A percentile compares a stretch with the other conserved stretches of the same genome.
Conservation (phyloP, 306 rosid genomes). For the Luffa acutangula region DNA sequence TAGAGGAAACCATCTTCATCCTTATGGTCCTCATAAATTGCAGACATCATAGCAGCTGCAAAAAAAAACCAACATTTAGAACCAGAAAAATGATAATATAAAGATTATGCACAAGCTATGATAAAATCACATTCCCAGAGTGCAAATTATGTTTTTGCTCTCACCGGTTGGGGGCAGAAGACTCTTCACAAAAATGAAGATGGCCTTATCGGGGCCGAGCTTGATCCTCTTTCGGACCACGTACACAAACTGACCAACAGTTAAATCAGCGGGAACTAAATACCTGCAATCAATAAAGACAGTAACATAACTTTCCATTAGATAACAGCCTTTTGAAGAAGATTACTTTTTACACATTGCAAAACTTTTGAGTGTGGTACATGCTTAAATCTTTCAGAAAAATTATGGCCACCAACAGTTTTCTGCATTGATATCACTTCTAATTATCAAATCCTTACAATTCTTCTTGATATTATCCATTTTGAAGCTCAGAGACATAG, state of each 20-base stretch:
- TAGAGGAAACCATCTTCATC: constrained; percentile 61
- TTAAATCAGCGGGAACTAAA: constrained; percentile 52
- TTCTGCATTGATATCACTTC: neutral
- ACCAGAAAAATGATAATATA: neutral
- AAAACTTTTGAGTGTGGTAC: neutral
- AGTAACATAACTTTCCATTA: neutral
- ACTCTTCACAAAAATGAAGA: constrained; percentile 46
- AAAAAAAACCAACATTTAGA: constrained; percentile 5
- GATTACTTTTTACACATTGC: neutral
- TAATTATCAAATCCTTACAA: neutral
- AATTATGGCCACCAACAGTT: neutral
- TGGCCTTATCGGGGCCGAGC: constrained; percentile 48
- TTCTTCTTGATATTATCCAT: neutral
- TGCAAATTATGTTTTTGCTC: constrained; percentile 29
- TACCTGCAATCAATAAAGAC: constrained; percentile 33
- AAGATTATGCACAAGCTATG: neutral
- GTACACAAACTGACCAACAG: constrained; percentile 53
- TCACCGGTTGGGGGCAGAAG: constrained; percentile 49
- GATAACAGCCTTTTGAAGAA: neutral
- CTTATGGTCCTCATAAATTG: constrained; percentile 41
- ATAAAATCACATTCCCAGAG: neutral
- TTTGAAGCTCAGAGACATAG: neutral
- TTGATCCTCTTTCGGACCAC: constrained; percentile 53
- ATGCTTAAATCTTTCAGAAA: neutral
- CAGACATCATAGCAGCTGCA: constrained; percentile 47